These are phyloP conservation scores for Aureobasidium namibiae DNA, from an alignment of 2,329 filamentous ascomycete genomes.

Conservation along the genomic window DNA sequence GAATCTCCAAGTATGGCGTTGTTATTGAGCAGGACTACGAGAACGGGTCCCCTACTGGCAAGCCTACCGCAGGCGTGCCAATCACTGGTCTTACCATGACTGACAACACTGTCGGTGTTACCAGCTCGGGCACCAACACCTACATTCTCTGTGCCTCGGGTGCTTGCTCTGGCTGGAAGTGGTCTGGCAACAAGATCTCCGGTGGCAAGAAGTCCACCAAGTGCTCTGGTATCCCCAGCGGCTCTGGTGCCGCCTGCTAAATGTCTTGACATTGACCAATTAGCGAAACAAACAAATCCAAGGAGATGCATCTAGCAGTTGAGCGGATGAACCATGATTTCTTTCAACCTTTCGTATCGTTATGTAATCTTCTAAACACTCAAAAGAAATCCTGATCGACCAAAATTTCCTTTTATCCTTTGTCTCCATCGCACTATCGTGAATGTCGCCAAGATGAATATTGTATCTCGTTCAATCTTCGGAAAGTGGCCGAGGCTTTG, in stretches of 20 bases:
- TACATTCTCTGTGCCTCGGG: constrained; percentile 49
- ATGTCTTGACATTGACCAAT: background rate
- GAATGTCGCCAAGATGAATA: too few species aligned
- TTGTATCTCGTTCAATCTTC: too few species aligned
- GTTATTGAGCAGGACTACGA: constrained; percentile 53
- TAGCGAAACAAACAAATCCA: background rate
- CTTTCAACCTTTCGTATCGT: constrained; percentile 1
- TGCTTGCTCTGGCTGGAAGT: constrained; percentile 46
- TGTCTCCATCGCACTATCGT: too few species aligned
- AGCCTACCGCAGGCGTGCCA: constrained; percentile 43
- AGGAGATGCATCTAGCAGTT: background rate
- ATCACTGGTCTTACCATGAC: constrained; percentile 43
- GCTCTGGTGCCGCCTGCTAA: constrained; percentile 5
- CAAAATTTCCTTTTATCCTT: background rate
- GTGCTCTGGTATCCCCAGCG: constrained; percentile 23
- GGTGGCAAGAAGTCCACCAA: constrained; percentile 41
- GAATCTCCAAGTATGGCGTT: constrained; percentile 38
- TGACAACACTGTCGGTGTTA: constrained; percentile 38
- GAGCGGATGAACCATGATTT: background rate
- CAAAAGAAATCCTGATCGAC: background rate
- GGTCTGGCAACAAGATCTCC: constrained; percentile 41
- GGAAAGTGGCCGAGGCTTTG: too few species aligned
- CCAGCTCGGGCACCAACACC: constrained; percentile 30
- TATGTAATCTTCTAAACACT: background rate
- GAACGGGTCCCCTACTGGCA: constrained; percentile 39